Base-by-base conservation (phyloP, 345 rosid species). In the Chamaenerion angustifolium region DNA sequence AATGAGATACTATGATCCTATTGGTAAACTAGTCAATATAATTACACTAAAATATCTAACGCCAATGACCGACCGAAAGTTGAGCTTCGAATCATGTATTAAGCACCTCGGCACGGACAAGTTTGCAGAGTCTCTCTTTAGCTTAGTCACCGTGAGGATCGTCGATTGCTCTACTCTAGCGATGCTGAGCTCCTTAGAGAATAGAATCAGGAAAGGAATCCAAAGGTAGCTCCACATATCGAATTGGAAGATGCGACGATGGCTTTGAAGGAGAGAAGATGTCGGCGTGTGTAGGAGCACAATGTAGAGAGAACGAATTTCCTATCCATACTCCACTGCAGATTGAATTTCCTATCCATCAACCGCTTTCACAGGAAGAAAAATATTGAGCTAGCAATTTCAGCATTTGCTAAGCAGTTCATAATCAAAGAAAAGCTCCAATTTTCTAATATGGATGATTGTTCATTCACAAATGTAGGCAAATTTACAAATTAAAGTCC, bases 361-460 rank as follows among this genome's bases (percentile, higher is more conserved):
- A 90, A 90, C 56, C 88, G 94, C n/a, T 86, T 79, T 56, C 94
- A 83, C 66, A 77, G 78, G 75, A 89, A 89, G 66, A 85, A 85
- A 82, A 83, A 82, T 68, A 82, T 88, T 12, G 80, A 79, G 15
- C 69, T 88, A 60, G 95, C 95, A n/a, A 70, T 88, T 64, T 76
- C 87, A 16, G 95, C 93, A 49, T 88, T 85, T 68, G 89, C 89
- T 4, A 67, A 66, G 66, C 87, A 85, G 35, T 72, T 67, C 55
- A 74, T 51, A 43, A 66, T 60, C 42, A 68, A 69, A 48, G 72
- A 57, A 51, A 69, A 67, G 59, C 50, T 57, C 52, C 51, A 54
- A 9, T 42, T 42, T 51, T 37, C 23, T 42, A 57, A 58, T 40
- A 12, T 55, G 59, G 61, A 64, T 46, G 77, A 77, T 65, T 72